Percentiles rank a stretch among this genome's conserved stretches.
Conservation (phyloP, 768 basidiomycete species). For the Suillus placidus region DNA sequence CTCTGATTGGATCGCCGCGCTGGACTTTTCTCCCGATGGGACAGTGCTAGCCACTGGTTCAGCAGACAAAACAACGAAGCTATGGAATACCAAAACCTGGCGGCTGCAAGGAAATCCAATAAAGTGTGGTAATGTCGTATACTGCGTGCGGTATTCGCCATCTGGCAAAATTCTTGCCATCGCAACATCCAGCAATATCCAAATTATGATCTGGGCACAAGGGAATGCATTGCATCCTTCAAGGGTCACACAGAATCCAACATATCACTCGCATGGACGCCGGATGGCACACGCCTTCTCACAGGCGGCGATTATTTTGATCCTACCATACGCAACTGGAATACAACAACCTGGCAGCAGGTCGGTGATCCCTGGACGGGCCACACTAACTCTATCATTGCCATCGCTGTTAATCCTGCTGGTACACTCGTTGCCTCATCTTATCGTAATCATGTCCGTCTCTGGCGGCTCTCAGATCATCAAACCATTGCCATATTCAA, state of each 20-base stretch:
- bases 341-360: neutral
- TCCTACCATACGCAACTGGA: neutral
- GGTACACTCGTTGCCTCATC: too few relatives aligned
- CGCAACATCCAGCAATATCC: neutral
- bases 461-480: too few relatives aligned
- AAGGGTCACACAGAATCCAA: neutral
- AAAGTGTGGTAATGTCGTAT: neutral
- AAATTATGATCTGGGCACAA: neutral
- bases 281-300: neutral
- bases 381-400: too few relatives aligned
- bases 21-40: too few relatives aligned
- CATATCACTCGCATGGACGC: neutral
- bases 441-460: too few relatives aligned
- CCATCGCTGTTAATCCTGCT: too few relatives aligned
- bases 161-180: neutral
- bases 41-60: too few relatives aligned
- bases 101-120: too few relatives aligned
- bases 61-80: rapidly evolving
- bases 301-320: neutral
- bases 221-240: neutral
- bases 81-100: too few relatives aligned
- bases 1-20: too few relatives aligned
- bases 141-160: neutral
- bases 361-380: too few relatives aligned
- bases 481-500: too few relatives aligned